Base-by-base conservation (phyloP, 2,329 filamentous ascomycete genomes). In the Beauveria rudraprayagi region DNA sequence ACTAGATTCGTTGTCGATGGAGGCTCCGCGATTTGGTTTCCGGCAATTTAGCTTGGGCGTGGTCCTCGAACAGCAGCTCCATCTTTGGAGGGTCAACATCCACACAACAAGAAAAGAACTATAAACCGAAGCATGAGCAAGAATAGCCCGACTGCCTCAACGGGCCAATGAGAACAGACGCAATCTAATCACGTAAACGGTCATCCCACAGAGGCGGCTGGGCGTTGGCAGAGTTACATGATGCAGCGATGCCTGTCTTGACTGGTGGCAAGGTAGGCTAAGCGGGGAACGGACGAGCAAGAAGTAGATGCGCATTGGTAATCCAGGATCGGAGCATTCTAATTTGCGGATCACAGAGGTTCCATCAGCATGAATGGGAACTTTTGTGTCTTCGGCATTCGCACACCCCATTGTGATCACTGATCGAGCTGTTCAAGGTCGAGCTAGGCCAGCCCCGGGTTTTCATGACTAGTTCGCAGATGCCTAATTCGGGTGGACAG, bases 361-460 rank as follows among this genome's bases (percentile, higher is more conserved):
- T 16, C 34, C 34, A 41, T 53, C 11, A 2, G 54, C 54, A 57
- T 56, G 4, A 56, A 46, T 44, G 19, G 34, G n/a, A 48, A 48
- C 55, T 57, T 57, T 57, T 57, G 55, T 24, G 30, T 57, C n/a
- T 16, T 19, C 55, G 55, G 43, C 43, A 40, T 37, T 57, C 26
- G 44, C 26, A 28, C n/a, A 19, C 28, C 28, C 14, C 43, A 1
- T 22, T 37, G 28, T 22, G 9, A 16, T 22, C 19, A 22, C 19
- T 22, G 19, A 22, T 22, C n/a, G 30, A 34, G 30, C 30, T 11
- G 30, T 34, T 34, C 3, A 14, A 34, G 4, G 30, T 11, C 30
- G 10, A 34, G 30, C 30, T 14, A 34, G 30, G 11, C 30, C 30
- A 14, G 11, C 30, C 30, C 30, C 30, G 30, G 30, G 30, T 34